Evolutionary conservation across 306 rosid species (phyloP).

Genomic region (Sophora flavescens): DNA sequence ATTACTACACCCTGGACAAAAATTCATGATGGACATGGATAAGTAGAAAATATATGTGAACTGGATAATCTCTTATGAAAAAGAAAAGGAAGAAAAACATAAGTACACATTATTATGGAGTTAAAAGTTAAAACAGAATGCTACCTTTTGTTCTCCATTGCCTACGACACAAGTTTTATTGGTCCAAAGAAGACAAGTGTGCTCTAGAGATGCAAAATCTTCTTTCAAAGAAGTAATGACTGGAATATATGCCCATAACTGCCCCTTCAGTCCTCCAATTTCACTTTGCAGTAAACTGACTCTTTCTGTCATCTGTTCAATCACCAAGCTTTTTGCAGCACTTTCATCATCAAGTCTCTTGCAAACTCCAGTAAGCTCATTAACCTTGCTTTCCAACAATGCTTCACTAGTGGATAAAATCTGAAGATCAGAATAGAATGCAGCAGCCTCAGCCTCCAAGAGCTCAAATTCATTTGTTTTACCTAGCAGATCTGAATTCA

Average conservation of each 20-base stretch:
- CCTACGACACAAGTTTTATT: slow-evolving; percentile 44
- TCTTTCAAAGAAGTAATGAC: slow-evolving; percentile 73
- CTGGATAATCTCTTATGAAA: slow-evolving; percentile 36
- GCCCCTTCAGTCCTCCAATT: slow-evolving; percentile 61
- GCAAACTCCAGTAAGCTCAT: slow-evolving; percentile 74
- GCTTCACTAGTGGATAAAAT: slow-evolving; percentile 74
- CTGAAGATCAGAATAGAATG: slow-evolving; percentile 85
- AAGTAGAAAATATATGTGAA: slow-evolving; percentile 19
- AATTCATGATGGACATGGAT: slow-evolving; percentile 44
- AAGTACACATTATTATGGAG: slow-evolving; percentile 1
- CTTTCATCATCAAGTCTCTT: slow-evolving; percentile 72
- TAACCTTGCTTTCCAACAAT: slow-evolving; percentile 73
- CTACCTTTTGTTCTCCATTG: slow-evolving; percentile 62
- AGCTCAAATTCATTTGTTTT: slow-evolving; percentile 74
- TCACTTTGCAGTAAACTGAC: slow-evolving; percentile 65
- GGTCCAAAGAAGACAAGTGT: slow-evolving; percentile 61
- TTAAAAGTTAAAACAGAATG: slow-evolving; percentile 20
- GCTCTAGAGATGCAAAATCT: slow-evolving; percentile 79
- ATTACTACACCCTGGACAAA: slow-evolving; percentile 58
- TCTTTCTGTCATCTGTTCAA: slow-evolving; percentile 66
- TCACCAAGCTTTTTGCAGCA: slow-evolving; percentile 59
- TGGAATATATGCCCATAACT: slow-evolving; percentile 74
- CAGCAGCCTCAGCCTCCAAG: slow-evolving; percentile 86
- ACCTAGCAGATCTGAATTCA: slow-evolving; percentile 76
- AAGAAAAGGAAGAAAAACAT: slow-evolving; percentile 7